phyloP scores from a whole-genome alignment of 1,139 yeast genomes.

The Yamadazyma kanchanaburiensis region DNA sequence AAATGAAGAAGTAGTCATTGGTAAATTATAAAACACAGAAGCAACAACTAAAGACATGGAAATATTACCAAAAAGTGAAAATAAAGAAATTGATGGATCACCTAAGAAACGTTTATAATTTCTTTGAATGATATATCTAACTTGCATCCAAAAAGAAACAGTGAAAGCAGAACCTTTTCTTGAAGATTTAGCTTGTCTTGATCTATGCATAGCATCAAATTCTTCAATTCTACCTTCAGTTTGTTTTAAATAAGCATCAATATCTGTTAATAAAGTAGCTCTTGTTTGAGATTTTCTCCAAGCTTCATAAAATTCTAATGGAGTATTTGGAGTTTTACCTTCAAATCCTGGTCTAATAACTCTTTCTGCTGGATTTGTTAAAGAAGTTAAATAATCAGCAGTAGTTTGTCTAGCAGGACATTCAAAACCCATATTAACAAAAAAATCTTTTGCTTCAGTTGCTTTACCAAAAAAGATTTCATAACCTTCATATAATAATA shows the following conservation, averaged over 20 bases:
- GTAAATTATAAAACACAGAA: constrained; percentile 53
- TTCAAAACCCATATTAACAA: constrained; percentile 46
- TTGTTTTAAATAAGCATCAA: constrained; percentile 27
- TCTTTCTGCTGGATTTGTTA: constrained; percentile 56
- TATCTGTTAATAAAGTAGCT: constrained; percentile 23
- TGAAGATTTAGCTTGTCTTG: constrained; percentile 25
- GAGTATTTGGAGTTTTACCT: constrained; percentile 60
- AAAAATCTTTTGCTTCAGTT: constrained; percentile 39
- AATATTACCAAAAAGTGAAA: constrained; percentile 23
- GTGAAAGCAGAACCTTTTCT: constrained; percentile 28
- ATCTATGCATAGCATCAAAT: constrained; percentile 39
- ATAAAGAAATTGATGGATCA: constrained; percentile 27
- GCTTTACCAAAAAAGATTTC: constrained; percentile 75
- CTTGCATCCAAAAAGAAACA: constrained; percentile 33
- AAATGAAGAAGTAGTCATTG: constrained; percentile 47
- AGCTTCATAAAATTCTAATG: constrained; percentile 61
- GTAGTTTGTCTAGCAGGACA: constrained; percentile 79
- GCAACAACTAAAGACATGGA: constrained; percentile 33
- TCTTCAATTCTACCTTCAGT: constrained; percentile 12
- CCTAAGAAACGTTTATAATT: constrained; percentile 25
- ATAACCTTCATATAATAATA: constrained; percentile 72
- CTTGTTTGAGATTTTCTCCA: constrained; percentile 62
- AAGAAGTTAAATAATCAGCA: constrained; percentile 66
- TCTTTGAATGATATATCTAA: constrained; percentile 24
- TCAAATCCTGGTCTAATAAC: constrained; percentile 49